Evolutionary conservation across 116 monocot genomes (phyloP).

Genomic region (Iris pallida): DNA sequence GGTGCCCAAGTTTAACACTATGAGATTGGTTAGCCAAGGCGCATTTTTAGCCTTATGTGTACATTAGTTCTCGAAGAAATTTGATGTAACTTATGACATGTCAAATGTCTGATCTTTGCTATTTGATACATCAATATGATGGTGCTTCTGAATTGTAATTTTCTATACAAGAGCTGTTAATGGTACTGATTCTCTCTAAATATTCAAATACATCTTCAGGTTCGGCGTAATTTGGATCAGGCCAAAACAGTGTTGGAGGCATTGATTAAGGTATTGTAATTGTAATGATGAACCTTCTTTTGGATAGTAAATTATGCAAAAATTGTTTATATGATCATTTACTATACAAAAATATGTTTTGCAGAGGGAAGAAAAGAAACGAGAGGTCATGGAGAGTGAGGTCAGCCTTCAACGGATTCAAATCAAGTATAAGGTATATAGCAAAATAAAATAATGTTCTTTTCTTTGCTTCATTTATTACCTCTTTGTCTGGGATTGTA

Average conservation of each 20-base stretch:
- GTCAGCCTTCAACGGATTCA: slow-evolving; percentile 82
- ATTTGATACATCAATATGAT: not conserved
- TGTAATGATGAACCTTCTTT: slow-evolving; percentile 2
- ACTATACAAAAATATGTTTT: slow-evolving; percentile 8
- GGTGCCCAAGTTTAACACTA: not conserved
- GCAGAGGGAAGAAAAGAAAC: slow-evolving; percentile 97
- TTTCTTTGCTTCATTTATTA: slow-evolving; percentile 3
- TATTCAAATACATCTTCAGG: slow-evolving; percentile 31
- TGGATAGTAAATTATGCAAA: not conserved
- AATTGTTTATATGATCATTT: not conserved
- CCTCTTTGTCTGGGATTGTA: not conserved
- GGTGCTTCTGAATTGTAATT: not conserved
- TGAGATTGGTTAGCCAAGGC: too few species aligned
- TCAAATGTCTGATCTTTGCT: not conserved
- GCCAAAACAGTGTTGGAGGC: slow-evolving; percentile 69
- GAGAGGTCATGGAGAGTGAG: slow-evolving; percentile 68
- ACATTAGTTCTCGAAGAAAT: not conserved
- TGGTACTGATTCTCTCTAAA: not conserved
- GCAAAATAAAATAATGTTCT: not conserved
- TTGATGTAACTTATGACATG: not conserved
- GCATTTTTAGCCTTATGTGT: not conserved
- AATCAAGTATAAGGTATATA: slow-evolving; percentile 77
- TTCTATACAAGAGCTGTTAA: not conserved
- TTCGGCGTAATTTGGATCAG: slow-evolving; percentile 73
- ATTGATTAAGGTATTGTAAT: slow-evolving; percentile 67